These are phyloP conservation scores for Skeletonema tropicum DNA, from an alignment of 108 stramenopile genomes.

Conservation along the genomic window DNA sequence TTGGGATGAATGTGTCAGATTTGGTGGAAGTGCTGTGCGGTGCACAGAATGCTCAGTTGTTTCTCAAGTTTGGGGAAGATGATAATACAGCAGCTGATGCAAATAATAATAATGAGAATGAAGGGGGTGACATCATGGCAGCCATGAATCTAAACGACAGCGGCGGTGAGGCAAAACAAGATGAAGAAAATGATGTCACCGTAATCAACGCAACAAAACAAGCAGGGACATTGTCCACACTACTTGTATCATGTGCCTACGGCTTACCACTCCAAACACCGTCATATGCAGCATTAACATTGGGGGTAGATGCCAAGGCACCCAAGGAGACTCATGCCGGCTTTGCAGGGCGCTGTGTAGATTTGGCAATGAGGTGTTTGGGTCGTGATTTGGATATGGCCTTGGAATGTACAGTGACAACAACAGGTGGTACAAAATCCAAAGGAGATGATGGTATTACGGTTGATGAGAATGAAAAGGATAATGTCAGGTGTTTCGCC, in stretches of 20 bases:
- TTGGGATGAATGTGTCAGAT: slow-evolving; percentile 63
- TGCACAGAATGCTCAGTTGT: slow-evolving; percentile 49
- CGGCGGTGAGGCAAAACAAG: background rate
- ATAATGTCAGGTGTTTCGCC: slow-evolving; percentile 23
- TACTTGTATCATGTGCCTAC: slow-evolving; percentile 67
- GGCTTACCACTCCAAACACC: slow-evolving; percentile 78
- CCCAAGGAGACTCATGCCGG: slow-evolving; percentile 50
- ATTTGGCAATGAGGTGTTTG: slow-evolving; percentile 54
- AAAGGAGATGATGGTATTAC: slow-evolving; percentile 2
- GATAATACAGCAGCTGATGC: background rate
- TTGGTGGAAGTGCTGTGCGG: slow-evolving; percentile 66
- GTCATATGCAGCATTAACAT: slow-evolving; percentile 76
- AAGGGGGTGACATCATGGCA: background rate
- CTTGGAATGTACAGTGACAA: slow-evolving; percentile 24
- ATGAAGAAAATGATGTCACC: slow-evolving; percentile 28
- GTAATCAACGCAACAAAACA: slow-evolving; percentile 39
- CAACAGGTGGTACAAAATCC: background rate
- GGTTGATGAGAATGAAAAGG: slow-evolving; percentile 27
- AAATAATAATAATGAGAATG: slow-evolving; percentile 11
- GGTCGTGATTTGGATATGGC: slow-evolving; percentile 67
- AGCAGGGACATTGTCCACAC: slow-evolving; percentile 54
- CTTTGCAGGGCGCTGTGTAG: slow-evolving; percentile 65
- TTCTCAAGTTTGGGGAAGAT: slow-evolving; percentile 52
- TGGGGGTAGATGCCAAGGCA: slow-evolving; percentile 63
- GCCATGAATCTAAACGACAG: background rate